Evolutionary conservation across 2,329 filamentous ascomycete species (phyloP).

Genomic region (Microcyclospora pomicola): DNA sequence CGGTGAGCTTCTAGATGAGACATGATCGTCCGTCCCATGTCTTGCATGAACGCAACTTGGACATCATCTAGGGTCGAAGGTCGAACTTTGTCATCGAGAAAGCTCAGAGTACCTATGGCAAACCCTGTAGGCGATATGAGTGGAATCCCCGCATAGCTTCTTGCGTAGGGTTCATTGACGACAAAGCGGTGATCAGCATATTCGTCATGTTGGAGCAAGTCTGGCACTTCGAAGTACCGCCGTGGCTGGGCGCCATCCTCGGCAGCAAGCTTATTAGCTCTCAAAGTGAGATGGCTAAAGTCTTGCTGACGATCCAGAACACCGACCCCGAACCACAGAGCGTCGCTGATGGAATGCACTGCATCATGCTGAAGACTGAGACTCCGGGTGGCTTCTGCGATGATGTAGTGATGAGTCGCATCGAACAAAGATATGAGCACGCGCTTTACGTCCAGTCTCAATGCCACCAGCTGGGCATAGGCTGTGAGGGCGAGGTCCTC

Average conservation of each 20-base stretch:
- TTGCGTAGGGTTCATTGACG: slow-evolving; percentile 14
- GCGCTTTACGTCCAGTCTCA: slow-evolving; percentile 23
- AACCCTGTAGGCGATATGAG: slow-evolving; percentile 20
- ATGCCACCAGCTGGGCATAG: slow-evolving; percentile 24
- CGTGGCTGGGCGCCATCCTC: no score
- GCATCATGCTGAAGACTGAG: slow-evolving; percentile 25
- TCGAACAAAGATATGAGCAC: slow-evolving; percentile 34
- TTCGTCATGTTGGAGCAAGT: no score
- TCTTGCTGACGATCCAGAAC: no score
- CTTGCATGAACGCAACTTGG: slow-evolving; percentile 15
- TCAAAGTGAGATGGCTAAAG: no score
- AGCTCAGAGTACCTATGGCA: slow-evolving; percentile 22
- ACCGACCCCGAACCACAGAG: slow-evolving; percentile 14
- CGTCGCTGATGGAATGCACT: slow-evolving; percentile 11
- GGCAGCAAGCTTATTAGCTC: no score
- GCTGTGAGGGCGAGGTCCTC: slow-evolving; percentile 23
- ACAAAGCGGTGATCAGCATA: slow-evolving; percentile 10
- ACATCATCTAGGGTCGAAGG: slow-evolving; percentile 10
- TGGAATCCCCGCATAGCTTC: slow-evolving; percentile 23
- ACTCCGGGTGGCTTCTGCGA: slow-evolving; percentile 4
- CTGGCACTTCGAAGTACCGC: no score
- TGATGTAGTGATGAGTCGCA: slow-evolving; percentile 20
- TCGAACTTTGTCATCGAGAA: slow-evolving; percentile 16
- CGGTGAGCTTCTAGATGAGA: slow-evolving; percentile 22
- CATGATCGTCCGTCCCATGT: slow-evolving; percentile 22